These are phyloP conservation scores for Sporisorium scitamineum DNA, from an alignment of 1,284 basidiomycete species.

Conservation along the genomic window DNA sequence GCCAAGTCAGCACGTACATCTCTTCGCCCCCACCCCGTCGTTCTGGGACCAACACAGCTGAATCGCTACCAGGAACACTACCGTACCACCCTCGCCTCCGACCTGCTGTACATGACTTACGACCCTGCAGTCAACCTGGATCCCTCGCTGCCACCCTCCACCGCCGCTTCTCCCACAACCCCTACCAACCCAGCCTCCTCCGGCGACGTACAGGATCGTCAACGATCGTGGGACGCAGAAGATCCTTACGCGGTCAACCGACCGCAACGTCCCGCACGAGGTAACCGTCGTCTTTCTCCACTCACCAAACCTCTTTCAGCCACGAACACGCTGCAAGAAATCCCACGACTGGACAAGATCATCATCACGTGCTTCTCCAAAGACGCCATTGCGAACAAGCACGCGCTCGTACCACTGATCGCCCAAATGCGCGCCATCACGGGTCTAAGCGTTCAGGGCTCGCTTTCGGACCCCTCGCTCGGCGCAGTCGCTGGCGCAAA, in stretches of 20 bases:
- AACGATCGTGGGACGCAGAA: slow-evolving; percentile 79
- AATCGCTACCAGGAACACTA: slow-evolving; percentile 88
- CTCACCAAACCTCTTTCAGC: slow-evolving; percentile 47
- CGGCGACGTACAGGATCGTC: slow-evolving; percentile 28
- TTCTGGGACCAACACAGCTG: slow-evolving; percentile 75
- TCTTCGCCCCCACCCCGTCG: slow-evolving; percentile 51
- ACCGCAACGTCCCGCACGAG: slow-evolving; percentile 77
- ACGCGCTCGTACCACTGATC: slow-evolving; percentile 83
- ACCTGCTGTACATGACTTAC: slow-evolving; percentile 96
- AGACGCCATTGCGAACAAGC: slow-evolving; percentile 78
- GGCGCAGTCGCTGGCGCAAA: background rate
- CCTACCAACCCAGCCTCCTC: slow-evolving; percentile 9
- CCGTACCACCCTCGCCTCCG: slow-evolving; percentile 81
- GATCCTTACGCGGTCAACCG: slow-evolving; percentile 84
- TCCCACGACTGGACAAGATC: slow-evolving; percentile 83
- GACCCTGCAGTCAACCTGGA: slow-evolving; percentile 67
- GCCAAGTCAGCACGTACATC: slow-evolving; percentile 46
- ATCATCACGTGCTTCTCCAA: slow-evolving; percentile 70
- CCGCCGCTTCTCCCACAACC: slow-evolving; percentile 17
- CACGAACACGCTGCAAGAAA: slow-evolving; percentile 45
- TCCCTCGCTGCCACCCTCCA: slow-evolving; percentile 8
- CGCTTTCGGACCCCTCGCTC: slow-evolving; percentile 49
- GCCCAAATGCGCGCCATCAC: slow-evolving; percentile 89
- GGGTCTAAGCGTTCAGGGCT: slow-evolving; percentile 76
- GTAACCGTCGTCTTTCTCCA: slow-evolving; percentile 71